Evolutionary conservation across 257 asterid genomes (phyloP), one percentile per base, ranked within the genome.

Genomic region (Verbena officinalis): DNA sequence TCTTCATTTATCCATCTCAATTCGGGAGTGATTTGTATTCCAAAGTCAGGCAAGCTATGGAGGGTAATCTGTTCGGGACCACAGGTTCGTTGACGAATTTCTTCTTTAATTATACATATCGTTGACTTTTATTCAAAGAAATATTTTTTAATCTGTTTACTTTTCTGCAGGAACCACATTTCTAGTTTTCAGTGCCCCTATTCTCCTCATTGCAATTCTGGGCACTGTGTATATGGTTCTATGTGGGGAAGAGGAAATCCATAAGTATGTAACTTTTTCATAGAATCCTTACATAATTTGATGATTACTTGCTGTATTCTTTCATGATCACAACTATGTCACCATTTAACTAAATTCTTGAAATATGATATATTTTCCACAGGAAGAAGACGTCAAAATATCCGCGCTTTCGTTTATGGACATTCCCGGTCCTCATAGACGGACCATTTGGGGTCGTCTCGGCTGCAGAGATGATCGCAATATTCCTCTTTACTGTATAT

Each of bases 391-490:
- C 17, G 21, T 17, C 62, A 12, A 80, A 71, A 52, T 39, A 60
- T 38, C 79, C 93, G 6, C 70, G 77, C 14, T 73, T 88, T 34
- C 80, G 90, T 10, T 49, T 91, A 59, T 83, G 96, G 98, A 91
- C 98, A 15, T 81, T 91, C 51, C 96, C 98, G 4, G 84, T 91
- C 56, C 61, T 88, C 16, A 90, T 86, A 49, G 87, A 86, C 23
- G 96, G 96, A 11, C 92, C 96, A 11, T 91, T 91, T 39, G 98
- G 98, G 22, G 98, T 91, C 51, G 95, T 88, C 34, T 81, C 98
- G 12, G 98, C 98, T 5, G 91, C 89, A 30, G 98, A 91, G 75
- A 74, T 83, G 59, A 80, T 91, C 63, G 96, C 91, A 17, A 82
- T 91, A 14, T 22, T 77, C 19, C n/a, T 83, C 42, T 86, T 91